These are phyloP conservation scores for Aspergillus fischeri DNA, from an alignment of 2,329 filamentous ascomycete species.

Conservation along the genomic window DNA sequence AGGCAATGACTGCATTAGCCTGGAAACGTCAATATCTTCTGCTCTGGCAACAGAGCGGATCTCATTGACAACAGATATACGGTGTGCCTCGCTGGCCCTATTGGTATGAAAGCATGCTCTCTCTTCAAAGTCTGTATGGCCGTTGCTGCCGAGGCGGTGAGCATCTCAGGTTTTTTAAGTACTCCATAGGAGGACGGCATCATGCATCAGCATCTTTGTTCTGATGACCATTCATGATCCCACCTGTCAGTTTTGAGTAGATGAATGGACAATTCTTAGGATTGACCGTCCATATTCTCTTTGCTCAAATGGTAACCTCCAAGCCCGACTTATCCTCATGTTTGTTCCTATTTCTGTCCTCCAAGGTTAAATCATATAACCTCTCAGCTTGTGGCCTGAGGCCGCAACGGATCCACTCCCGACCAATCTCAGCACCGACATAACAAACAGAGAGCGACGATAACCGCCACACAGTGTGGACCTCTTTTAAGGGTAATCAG, in stretches of 20 bases:
- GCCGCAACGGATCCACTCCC: background rate
- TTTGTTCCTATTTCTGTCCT: background rate
- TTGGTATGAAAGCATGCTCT: background rate
- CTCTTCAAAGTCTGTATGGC: background rate
- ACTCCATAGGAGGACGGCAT: too few species aligned
- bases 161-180: background rate
- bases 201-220: background rate
- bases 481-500: background rate
- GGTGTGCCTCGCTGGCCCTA: background rate
- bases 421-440: background rate
- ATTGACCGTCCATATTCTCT: background rate
- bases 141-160: background rate
- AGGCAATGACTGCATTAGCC: background rate
- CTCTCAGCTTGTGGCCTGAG: background rate
- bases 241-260: background rate
- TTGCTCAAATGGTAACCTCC: background rate
- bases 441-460: background rate
- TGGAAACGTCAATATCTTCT: background rate
- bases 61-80: background rate
- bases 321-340: background rate
- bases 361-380: background rate
- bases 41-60: background rate
- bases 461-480: slow-evolving; percentile 6
- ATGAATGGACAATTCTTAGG: background rate
- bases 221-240: background rate